Conservation (phyloP, 129 eudicot genomes). For the Oenanthe sinensis region DNA sequence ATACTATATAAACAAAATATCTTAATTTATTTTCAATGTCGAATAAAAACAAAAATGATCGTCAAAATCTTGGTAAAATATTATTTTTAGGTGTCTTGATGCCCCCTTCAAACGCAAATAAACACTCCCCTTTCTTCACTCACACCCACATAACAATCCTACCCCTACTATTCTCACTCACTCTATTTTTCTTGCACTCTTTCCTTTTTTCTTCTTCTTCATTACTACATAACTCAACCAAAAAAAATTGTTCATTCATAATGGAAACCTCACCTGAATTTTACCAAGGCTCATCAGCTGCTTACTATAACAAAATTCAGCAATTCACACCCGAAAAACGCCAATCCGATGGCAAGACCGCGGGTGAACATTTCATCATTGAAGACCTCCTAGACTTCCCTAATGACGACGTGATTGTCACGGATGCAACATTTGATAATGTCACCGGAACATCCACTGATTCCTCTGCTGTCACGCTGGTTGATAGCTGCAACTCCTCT, state of each 20-base stretch:
- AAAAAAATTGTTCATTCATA: background rate
- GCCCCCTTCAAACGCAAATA: slow-evolving; percentile 76
- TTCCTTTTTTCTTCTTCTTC: background rate
- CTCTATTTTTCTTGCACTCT: slow-evolving; percentile 1
- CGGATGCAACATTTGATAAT: slow-evolving; percentile 6
- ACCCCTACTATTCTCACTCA: slow-evolving; percentile 7
- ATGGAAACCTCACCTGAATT: slow-evolving; percentile 45
- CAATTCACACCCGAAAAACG: slow-evolving; percentile 29
- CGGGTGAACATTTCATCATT: slow-evolving; percentile 46
- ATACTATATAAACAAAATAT: too few relatives aligned
- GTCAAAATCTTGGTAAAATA: slow-evolving; percentile 17
- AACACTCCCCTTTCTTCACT: slow-evolving; percentile 38
- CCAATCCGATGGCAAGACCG: background rate
- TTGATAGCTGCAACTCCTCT: slow-evolving; percentile 40
- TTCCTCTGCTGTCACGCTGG: slow-evolving; percentile 26
- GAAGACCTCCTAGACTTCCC: slow-evolving; percentile 84
- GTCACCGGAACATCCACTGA: slow-evolving; percentile 19
- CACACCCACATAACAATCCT: slow-evolving; percentile 8
- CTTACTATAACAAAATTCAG: background rate
- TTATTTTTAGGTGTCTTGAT: slow-evolving; percentile 39
- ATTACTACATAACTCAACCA: background rate
- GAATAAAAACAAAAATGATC: slow-evolving; percentile 1
- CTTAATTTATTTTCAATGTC: too few relatives aligned
- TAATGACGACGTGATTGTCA: slow-evolving; percentile 30
- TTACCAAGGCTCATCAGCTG: slow-evolving; percentile 15